Percentiles rank a stretch among this genome's conserved stretches.
phyloP scores from a whole-genome alignment of 805 yeast genomes.

The Scheffersomyces amazonensis region DNA sequence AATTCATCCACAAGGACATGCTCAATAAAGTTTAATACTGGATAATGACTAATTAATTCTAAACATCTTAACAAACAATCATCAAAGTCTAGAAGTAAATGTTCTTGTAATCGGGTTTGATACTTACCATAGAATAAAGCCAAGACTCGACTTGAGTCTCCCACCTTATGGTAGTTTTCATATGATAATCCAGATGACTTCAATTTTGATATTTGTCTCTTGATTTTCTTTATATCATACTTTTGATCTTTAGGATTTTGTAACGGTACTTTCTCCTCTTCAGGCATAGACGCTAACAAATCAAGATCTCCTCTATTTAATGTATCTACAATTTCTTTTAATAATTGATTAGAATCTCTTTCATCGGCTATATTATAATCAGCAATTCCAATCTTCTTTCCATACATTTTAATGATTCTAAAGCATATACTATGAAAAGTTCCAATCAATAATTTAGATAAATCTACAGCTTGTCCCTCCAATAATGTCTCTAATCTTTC shows the following conservation, averaged over 20 bases:
- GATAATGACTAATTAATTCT: conserved; percentile 44
- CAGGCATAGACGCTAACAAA: conserved; percentile 8
- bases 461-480: conserved; percentile 28
- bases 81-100: conserved; percentile 71
- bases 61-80: conserved; percentile 65
- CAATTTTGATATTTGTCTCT: conserved; percentile 49
- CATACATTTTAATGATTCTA: conserved; percentile 54
- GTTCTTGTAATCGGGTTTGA: conserved; percentile 43
- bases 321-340: conserved; percentile 38
- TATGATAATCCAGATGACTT: conserved; percentile 54
- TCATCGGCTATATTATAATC: conserved; percentile 61
- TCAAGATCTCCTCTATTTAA: conserved; percentile 17
- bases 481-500: conserved; percentile 50
- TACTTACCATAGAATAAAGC: conserved; percentile 46
- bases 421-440: conserved; percentile 88
- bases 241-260: conserved; percentile 15
- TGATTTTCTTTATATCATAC: conserved; percentile 39
- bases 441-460: conserved; percentile 62
- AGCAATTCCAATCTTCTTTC: conserved; percentile 44
- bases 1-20: conserved; percentile 92
- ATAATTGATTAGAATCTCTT: conserved; percentile 50
- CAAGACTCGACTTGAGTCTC: conserved; percentile 13
- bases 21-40: conserved; percentile 47
- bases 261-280: conserved; percentile 11
- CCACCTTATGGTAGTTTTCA: conserved; percentile 26